Evolutionary conservation across 2,329 filamentous ascomycete genomes (phyloP).

Genomic region (Rugonectria rugulosa): DNA sequence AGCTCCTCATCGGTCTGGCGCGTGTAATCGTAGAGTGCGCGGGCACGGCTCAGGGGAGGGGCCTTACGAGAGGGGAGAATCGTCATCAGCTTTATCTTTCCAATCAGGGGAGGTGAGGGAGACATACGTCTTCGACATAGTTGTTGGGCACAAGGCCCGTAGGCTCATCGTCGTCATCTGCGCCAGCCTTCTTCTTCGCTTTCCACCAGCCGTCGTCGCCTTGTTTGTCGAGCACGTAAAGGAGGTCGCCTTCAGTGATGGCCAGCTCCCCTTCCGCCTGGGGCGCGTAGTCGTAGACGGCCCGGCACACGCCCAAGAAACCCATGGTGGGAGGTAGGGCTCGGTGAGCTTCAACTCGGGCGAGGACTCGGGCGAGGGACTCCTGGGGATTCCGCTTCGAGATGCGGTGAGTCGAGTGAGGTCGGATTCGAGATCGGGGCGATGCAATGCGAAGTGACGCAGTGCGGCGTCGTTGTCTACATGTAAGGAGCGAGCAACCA

Average conservation of each 20-base stretch:
- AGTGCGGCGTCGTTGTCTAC: conserved; percentile 41
- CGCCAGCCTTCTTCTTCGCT: conserved; percentile 86
- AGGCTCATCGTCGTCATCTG: conserved; percentile 89
- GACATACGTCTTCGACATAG: conserved; percentile 87
- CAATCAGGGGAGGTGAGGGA: background rate
- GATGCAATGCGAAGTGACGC: conserved; percentile 38
- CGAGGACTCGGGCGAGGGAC: conserved; percentile 20
- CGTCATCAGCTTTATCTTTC: conserved; percentile 6
- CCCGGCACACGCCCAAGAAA: conserved; percentile 90
- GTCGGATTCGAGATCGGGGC: conserved; percentile 28
- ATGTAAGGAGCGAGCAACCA: conserved; percentile 34
- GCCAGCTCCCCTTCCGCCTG: conserved; percentile 86
- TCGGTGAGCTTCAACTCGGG: conserved; percentile 32
- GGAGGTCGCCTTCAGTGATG: conserved; percentile 84
- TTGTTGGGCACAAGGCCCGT: conserved; percentile 91
- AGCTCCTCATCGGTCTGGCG: conserved; percentile 97
- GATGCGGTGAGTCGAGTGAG: conserved; percentile 23
- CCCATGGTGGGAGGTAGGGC: conserved; percentile 67
- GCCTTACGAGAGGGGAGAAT: conserved; percentile 56
- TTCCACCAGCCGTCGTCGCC: conserved; percentile 89
- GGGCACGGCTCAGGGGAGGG: conserved; percentile 72
- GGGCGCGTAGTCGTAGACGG: conserved; percentile 90
- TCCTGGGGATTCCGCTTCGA: conserved; percentile 24
- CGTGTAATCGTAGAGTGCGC: conserved; percentile 97
- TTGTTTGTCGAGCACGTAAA: conserved; percentile 88